Evolutionary conservation across 345 rosid species (phyloP), one percentile per base, ranked within the genome.

Genomic region (Hibiscus tridactylites): DNA sequence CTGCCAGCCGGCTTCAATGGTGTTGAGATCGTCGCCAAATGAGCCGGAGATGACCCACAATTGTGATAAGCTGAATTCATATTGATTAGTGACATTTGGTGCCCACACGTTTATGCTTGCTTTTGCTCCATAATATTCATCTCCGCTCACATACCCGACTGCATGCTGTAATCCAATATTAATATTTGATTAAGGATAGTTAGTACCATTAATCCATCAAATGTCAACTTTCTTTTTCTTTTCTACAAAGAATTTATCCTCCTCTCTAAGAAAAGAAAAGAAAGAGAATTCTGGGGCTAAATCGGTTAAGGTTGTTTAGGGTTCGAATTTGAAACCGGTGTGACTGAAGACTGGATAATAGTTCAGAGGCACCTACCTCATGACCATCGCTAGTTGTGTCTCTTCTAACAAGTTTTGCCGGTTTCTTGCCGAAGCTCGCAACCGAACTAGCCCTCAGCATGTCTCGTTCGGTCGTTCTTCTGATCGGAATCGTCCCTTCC

Each of bases 1-100:
- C 88, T 95, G 99, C 99, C 99, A 95, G 49, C 99, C 99, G 72
- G 99, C 96, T 86, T 95, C 99, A 59, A 95, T 95, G 73, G 99
- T 95, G 79, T 95, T 95, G 54, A 95, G 98, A 79, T 95, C 99
- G 53, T 89, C 78, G 0, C 90, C 90, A 50, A 95, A 95, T 0
- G 98, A 90, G 53, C 99, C 99, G 19, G 99, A 91, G 59, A 95
- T 90, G 75, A 95, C 88, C 99, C 99, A 95, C 81, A 95, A 66
- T 37, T 95, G 99, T 9, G 99, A 95, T 73, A 95, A 75, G 83
- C 98, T 92, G 78, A 95, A 95, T 73, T 95, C 99, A 68, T 88
- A 84, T 70, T 84, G 91, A 78, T 88, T 89, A 1, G 81, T 61
- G n/a, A 95, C 99, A 12, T 57, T 78, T 6, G 99, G 99, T 9